phyloP scores from a whole-genome alignment of 2,329 filamentous ascomycete species.

The Sordariomycetes sp. region DNA sequence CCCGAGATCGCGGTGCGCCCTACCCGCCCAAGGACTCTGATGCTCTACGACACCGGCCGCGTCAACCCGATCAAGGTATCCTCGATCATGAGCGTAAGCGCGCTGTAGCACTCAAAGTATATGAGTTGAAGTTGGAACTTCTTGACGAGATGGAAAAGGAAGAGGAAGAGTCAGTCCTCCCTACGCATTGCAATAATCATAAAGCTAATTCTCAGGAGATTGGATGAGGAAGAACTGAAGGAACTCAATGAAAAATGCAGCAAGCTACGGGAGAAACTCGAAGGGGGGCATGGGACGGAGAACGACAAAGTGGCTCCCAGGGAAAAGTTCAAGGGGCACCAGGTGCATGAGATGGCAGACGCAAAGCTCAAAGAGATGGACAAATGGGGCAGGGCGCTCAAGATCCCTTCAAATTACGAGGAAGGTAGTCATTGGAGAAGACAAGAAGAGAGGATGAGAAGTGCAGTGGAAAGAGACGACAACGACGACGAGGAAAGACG shows the following conservation, averaged over 20 bases:
- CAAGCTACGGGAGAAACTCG: conserved; percentile 29
- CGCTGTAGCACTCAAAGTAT: conserved; percentile 85
- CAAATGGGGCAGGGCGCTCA: conserved; percentile 73
- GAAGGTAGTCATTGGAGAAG: conserved; percentile 80
- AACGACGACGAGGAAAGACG: too few species aligned
- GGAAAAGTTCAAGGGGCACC: conserved; percentile 70
- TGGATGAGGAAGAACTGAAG: conserved; percentile 89
- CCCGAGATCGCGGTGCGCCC: conserved; percentile 70
- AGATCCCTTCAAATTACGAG: conserved; percentile 77
- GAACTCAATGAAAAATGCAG: conserved; percentile 64
- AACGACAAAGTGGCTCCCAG: conserved; percentile 22
- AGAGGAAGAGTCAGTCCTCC: conserved; percentile 58
- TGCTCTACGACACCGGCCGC: conserved; percentile 62
- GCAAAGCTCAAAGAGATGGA: conserved; percentile 97
- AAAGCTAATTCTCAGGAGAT: conserved; percentile 33
- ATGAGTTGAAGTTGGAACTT: conserved; percentile 81
- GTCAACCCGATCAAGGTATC: conserved; percentile 85
- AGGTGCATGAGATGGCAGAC: conserved; percentile 92
- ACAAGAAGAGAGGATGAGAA: conserved; percentile 65
- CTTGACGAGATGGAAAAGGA: conserved; percentile 89
- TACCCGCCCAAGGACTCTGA: conserved; percentile 62
- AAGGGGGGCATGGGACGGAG: conserved; percentile 24
- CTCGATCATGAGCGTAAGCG: conserved; percentile 89
- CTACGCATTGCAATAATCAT: conserved; percentile 5
- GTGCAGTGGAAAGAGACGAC: too few species aligned